A percentile compares a stretch with the other conserved stretches of the same genome.
Conservation (phyloP, 345 rosid genomes). For the Moricandia moricandioides region DNA sequence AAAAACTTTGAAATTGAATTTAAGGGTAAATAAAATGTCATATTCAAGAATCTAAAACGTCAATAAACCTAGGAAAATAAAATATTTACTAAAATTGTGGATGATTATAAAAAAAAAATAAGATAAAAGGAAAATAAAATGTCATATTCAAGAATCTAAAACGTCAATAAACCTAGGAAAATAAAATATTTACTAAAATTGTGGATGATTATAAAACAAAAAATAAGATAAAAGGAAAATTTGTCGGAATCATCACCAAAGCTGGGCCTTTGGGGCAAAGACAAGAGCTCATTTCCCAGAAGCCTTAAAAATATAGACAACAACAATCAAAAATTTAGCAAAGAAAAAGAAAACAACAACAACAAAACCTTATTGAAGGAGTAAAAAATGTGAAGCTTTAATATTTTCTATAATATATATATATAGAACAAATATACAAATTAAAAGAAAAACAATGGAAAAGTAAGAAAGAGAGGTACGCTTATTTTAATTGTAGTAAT, state of each 20-base stretch:
- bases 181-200: not conserved
- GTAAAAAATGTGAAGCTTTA: slow-evolving; percentile 13
- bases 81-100: slow-evolving; percentile 1
- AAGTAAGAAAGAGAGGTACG: not conserved
- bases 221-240: slow-evolving; percentile 7
- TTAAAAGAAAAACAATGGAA: not conserved
- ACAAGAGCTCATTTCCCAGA: slow-evolving; percentile 36
- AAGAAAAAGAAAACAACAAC: not conserved
- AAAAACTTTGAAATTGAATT: not conserved
- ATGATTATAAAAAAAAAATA: not conserved
- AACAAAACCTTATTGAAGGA: not conserved
- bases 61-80: not conserved
- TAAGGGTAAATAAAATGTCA: slow-evolving; percentile 10
- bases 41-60: slow-evolving; percentile 7
- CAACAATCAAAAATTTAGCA: no score
- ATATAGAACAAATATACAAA: no score
- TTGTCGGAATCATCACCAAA: slow-evolving; percentile 37
- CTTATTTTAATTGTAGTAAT: not conserved
- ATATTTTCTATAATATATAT: no score
- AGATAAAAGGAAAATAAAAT: slow-evolving; percentile 2
- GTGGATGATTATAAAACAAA: not conserved
- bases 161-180: slow-evolving; percentile 4
- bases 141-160: slow-evolving; percentile 7
- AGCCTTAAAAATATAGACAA: slow-evolving; percentile 26
- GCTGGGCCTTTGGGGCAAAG: slow-evolving; percentile 37